Evolutionary conservation across 2,329 filamentous ascomycete species (phyloP), one percentile per base, ranked within the genome.

Genomic region (Fusarium ambrosium): DNA sequence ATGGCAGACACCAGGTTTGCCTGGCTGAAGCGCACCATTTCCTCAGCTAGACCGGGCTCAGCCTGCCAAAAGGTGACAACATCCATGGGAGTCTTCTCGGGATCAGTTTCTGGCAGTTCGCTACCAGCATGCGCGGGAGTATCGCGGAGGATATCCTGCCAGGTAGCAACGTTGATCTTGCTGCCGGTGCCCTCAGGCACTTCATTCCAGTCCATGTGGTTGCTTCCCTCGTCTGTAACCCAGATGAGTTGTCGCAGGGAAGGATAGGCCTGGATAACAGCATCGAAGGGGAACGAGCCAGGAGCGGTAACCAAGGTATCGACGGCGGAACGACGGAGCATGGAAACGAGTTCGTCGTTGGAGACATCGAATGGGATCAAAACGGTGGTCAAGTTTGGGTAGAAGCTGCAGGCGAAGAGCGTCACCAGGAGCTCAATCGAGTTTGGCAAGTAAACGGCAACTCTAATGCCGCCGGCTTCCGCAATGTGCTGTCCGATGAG

Each of bases 181-280:
- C 92, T 90, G 18, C 92, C 92, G 66, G 92, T 92, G 62, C 93
- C 93, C 79, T 93, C 90, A 13, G 95, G 95, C 3, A 95, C 90
- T 80, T 96, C 94, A 77, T 94, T 95, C 95, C 96, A 99, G 83
- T 98, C 95, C 89, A 99, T 93, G 81, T 98, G 96, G 77, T 91
- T 91, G 85, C 92, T 98, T 48, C 95, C 95, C 79, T 95, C 90
- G 78, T 98, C 96, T 6, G 97, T 95, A 14, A 98, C 95, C 94
- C 95, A 98, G 77, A 98, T 90, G 36, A 98, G 88, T 76, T 95
- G 91, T 71, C 92, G 92, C 55, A 99, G 88, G 41, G 89, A 88
- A 6, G 92, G 88, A 78, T 94, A 95, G 63, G 87, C 88, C 78
- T 92, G 90, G 62, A 91, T 89, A 14, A 97, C 89, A 41, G 89